Evolutionary conservation across 2,329 filamentous ascomycete species (phyloP).

Genomic region (Stachybotrys chartarum): DNA sequence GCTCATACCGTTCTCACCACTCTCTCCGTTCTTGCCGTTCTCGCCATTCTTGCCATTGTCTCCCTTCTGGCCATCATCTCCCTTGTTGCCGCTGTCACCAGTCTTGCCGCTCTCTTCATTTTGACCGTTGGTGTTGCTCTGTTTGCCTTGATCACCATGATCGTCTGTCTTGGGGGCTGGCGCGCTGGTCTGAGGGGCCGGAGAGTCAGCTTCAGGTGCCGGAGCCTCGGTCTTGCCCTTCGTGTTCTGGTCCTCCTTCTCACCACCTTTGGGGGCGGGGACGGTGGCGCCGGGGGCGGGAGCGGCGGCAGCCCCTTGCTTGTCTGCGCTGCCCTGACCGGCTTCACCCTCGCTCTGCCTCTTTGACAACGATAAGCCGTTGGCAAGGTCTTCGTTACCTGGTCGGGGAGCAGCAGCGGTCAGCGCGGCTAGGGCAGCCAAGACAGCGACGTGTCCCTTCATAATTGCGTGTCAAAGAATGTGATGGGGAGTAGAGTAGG

Average conservation of each 20-base stretch:
- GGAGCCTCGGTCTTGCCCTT: background rate
- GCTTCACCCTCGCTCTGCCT: background rate
- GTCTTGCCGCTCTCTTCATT: background rate
- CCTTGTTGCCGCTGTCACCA: background rate
- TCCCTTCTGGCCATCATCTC: background rate
- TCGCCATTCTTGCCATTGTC: background rate
- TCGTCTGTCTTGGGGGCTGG: background rate
- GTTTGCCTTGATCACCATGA: background rate
- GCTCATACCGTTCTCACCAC: background rate
- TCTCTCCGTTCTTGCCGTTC: background rate
- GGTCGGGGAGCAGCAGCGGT: background rate
- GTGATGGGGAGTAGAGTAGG: too few relatives aligned
- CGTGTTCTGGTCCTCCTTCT: too few relatives aligned
- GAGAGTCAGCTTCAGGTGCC: background rate
- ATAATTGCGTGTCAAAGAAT: background rate
- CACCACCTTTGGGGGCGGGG: too few relatives aligned
- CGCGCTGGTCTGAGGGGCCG: background rate
- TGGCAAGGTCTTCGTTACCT: background rate
- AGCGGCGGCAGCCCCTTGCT: background rate
- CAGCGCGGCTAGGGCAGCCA: background rate
- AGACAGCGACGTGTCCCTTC: background rate
- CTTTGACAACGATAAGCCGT: background rate
- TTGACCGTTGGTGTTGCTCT: background rate
- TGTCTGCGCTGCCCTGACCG: too few relatives aligned
- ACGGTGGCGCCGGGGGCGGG: too few relatives aligned